Evolutionary conservation across 768 basidiomycete species (phyloP).

Genomic region (Lactarius sanguifluus): DNA sequence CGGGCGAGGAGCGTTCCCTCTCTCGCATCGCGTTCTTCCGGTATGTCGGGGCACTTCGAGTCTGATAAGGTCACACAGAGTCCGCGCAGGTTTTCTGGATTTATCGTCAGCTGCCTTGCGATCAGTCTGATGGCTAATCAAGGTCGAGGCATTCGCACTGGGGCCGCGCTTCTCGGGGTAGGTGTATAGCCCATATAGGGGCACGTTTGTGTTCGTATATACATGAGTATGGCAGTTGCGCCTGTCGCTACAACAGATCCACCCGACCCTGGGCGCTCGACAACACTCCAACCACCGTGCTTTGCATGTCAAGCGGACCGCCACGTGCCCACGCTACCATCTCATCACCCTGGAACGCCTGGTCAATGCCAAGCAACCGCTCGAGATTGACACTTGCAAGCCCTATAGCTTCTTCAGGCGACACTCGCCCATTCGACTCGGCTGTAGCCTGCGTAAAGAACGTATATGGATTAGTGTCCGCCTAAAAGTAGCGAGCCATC

Average conservation of each 20-base stretch:
- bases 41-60: conserved; percentile 39
- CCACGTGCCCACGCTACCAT: conserved; percentile 39
- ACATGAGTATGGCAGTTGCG: neutral
- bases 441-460: conserved; percentile 39
- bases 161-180: conserved; percentile 68
- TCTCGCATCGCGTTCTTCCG: conserved; percentile 87
- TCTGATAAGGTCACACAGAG: conserved; percentile 3
- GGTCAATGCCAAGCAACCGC: conserved; percentile 40
- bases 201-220: conserved; percentile 6
- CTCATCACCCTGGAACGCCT: conserved; percentile 29
- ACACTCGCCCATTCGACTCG: conserved; percentile 42
- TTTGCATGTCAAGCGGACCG: conserved; percentile 37
- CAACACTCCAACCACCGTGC: conserved; percentile 39
- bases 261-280: conserved; percentile 35
- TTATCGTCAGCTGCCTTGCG: conserved; percentile 75
- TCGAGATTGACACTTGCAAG: conserved; percentile 46
- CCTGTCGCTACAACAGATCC: conserved; percentile 32
- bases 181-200: conserved; percentile 35
- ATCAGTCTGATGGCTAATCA: conserved; percentile 75
- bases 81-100: conserved; percentile 67
- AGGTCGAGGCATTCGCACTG: conserved; percentile 64
- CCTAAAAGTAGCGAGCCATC: neutral
- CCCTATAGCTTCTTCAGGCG: conserved; percentile 38
- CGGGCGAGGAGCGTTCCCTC: conserved; percentile 78
- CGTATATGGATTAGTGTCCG: neutral